A percentile compares a stretch with the other conserved stretches of the same genome.
These are phyloP conservation scores for Debaryomyces fabryi DNA, from an alignment of 1,139 yeast species.

Conservation along the genomic window DNA sequence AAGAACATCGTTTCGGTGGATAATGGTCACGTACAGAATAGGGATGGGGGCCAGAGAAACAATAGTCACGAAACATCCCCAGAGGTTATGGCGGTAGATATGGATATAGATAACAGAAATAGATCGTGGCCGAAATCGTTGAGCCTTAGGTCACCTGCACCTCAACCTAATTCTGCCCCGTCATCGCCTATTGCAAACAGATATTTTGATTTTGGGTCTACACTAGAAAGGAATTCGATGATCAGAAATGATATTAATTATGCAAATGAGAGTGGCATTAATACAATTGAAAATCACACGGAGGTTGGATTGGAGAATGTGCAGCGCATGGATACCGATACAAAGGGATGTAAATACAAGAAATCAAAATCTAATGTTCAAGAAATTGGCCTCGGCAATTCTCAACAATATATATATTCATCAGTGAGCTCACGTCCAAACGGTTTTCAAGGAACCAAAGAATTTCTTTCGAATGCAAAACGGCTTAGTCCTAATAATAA, in stretches of 20 bases:
- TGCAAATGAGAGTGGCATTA: neutral
- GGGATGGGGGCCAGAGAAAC: neutral
- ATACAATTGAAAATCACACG: neutral
- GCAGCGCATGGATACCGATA: neutral
- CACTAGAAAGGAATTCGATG: neutral
- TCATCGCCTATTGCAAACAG: slow-evolving; percentile 18
- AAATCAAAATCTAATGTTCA: neutral
- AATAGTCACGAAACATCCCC: neutral
- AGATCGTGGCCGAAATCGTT: slow-evolving; percentile 10
- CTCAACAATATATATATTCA: neutral
- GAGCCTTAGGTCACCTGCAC: slow-evolving; percentile 16
- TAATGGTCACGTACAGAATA: neutral
- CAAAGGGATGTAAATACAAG: neutral
- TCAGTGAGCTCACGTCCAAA: neutral
- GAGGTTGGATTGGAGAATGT: neutral
- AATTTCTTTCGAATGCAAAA: neutral
- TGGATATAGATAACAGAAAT: neutral
- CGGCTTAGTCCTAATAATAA: neutral
- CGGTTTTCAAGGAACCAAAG: neutral
- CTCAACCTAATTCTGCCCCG: slow-evolving; percentile 14
- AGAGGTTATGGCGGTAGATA: neutral
- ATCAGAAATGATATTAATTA: neutral
- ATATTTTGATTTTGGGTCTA: slow-evolving; percentile 16
- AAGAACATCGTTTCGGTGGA: neutral
- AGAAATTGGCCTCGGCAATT: neutral